Evolutionary conservation across 768 basidiomycete genomes (phyloP).

Genomic region (Candolleomyces efflorescens): DNA sequence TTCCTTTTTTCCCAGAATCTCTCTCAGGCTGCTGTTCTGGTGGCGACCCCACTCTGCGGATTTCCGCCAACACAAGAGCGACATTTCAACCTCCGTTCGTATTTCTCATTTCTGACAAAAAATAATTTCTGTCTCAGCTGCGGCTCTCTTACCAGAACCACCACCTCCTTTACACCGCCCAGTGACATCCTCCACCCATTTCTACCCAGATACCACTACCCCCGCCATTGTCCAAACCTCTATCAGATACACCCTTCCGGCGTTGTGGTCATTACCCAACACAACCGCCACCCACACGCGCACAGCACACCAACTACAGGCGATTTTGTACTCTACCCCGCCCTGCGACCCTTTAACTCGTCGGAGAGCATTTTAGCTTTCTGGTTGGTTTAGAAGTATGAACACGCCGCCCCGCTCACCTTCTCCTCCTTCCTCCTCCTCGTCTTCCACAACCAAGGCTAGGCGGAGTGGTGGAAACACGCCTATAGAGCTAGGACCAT

Average conservation of each 20-base stretch:
- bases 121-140: slow-evolving; percentile 2
- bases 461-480: background rate
- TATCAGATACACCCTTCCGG: background rate
- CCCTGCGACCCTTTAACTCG: background rate
- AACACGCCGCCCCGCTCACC: slow-evolving; percentile 1
- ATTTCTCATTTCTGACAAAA: background rate
- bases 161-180: background rate
- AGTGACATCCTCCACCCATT: background rate
- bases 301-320: background rate
- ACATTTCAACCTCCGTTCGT: slow-evolving; percentile 4
- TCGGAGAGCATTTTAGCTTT: slow-evolving; percentile 1
- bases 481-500: background rate
- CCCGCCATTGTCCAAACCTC: background rate
- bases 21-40: background rate
- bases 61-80: background rate
- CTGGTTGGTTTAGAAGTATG: slow-evolving; percentile 4
- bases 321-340: background rate
- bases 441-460: background rate
- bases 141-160: background rate
- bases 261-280: background rate
- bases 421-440: background rate
- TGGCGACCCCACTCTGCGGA: background rate
- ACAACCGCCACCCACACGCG: background rate
- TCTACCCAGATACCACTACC: background rate
- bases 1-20: background rate